Evolutionary conservation across 345 rosid genomes (phyloP).

Genomic region (Melaleuca quinquenervia): DNA sequence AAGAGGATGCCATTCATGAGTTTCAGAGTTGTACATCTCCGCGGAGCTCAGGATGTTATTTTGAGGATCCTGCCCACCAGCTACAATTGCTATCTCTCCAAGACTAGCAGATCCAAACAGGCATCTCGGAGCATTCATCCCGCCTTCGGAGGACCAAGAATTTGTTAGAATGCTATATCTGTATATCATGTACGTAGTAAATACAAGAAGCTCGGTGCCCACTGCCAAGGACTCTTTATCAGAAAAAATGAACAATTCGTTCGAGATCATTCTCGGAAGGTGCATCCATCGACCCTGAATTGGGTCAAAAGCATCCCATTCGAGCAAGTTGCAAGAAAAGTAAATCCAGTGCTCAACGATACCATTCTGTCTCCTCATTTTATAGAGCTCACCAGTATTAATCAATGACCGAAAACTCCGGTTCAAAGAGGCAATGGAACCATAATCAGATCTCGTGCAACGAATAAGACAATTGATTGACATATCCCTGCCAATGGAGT

Average conservation of each 20-base stretch:
- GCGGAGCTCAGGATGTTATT: constrained; percentile 22
- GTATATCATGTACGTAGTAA: constrained; percentile 24
- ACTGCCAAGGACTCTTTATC: constrained; percentile 42
- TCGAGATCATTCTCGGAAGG: constrained; percentile 28
- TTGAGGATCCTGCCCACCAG: constrained; percentile 33
- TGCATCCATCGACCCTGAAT: constrained; percentile 28
- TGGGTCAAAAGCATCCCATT: constrained; percentile 42
- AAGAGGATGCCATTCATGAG: constrained; percentile 14
- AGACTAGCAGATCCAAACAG: constrained; percentile 39
- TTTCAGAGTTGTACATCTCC: constrained; percentile 34
- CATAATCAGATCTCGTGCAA: constrained; percentile 51
- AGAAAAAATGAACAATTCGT: constrained; percentile 22
- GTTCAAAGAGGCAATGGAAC: constrained; percentile 21
- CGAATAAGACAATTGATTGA: constrained; percentile 61
- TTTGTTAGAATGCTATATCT: constrained; percentile 29
- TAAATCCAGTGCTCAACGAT: constrained; percentile 34
- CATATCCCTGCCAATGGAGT: constrained; percentile 63
- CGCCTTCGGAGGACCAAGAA: constrained; percentile 23
- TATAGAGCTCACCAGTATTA: constrained; percentile 17
- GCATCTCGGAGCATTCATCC: constrained; percentile 33
- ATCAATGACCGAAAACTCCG: constrained; percentile 19
- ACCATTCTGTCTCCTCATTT: constrained; percentile 18
- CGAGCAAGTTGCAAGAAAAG: constrained; percentile 32
- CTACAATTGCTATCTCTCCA: constrained; percentile 29
- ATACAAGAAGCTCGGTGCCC: constrained; percentile 31